These are phyloP conservation scores for Chlamydomonas sp. DNA, from an alignment of 139 green algal genomes.

Conservation along the genomic window DNA sequence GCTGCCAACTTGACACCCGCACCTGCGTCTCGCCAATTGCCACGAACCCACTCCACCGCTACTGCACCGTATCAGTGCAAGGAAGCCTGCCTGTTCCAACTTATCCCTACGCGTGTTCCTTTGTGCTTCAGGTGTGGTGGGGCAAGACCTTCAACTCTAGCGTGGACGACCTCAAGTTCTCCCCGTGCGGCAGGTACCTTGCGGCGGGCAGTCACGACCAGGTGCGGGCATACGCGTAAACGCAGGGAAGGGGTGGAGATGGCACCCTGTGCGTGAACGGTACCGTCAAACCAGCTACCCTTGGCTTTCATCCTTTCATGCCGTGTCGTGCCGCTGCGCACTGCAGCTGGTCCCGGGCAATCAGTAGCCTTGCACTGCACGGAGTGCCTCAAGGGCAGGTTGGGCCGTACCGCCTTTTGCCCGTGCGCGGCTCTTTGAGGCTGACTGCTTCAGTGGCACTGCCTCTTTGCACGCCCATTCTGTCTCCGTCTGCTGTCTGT, in stretches of 20 bases:
- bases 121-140: constrained; percentile 45
- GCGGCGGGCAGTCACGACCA: constrained; percentile 62
- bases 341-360: no score
- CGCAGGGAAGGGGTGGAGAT: neutral
- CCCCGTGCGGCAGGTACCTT: constrained; percentile 53
- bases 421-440: neutral
- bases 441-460: neutral
- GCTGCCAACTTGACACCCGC: no score
- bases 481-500: no score
- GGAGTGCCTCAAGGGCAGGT: no score
- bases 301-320: no score
- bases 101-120: neutral
- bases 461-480: neutral
- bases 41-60: neutral
- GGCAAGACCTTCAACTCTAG: constrained; percentile 41
- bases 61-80: neutral
- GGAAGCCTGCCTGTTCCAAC: neutral
- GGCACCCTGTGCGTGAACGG: neutral
- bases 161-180: constrained; percentile 61
- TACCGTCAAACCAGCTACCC: neutral
- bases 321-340: no score
- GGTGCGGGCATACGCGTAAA: neutral
- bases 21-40: neutral
- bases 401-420: no score
- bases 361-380: no score